These are phyloP conservation scores for Sesbania bispinosa DNA, from an alignment of 306 rosid species.

Conservation along the genomic window DNA sequence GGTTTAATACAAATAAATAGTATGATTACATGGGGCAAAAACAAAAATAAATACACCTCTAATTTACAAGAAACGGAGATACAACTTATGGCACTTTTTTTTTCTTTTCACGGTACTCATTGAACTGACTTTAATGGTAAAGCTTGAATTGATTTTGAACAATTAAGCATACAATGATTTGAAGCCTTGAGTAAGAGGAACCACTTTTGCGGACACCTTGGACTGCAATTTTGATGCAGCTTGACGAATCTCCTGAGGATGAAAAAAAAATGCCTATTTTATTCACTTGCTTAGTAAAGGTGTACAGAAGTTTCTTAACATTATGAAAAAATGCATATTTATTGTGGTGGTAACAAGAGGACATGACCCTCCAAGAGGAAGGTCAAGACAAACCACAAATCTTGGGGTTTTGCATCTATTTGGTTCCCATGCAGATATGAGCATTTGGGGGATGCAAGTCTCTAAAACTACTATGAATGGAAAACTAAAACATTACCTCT, in stretches of 20 bases:
- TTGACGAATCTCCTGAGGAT: slow-evolving; percentile 76
- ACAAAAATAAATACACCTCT: neutral
- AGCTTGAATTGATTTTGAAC: neutral
- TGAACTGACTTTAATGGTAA: neutral
- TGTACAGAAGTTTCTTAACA: neutral
- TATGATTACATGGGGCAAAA: neutral
- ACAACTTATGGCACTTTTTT: neutral
- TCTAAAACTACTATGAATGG: neutral
- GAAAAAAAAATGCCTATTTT: neutral
- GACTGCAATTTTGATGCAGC: slow-evolving; percentile 81
- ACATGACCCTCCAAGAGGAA: too few species aligned
- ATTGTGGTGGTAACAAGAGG: neutral
- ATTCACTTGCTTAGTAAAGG: neutral
- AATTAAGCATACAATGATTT: slow-evolving; percentile 55
- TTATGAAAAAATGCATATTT: neutral
- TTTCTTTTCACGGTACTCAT: neutral
- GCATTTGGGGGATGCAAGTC: neutral
- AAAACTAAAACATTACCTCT: slow-evolving; percentile 58
- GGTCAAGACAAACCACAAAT: neutral
- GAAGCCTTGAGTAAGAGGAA: slow-evolving; percentile 89
- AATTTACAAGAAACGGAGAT: slow-evolving; percentile 24
- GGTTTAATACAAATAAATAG: neutral
- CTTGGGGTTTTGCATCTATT: neutral
- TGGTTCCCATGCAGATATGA: neutral
- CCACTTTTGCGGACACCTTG: slow-evolving; percentile 70